phyloP scores from a whole-genome alignment of 176 grass and related monocot genomes.

The Aegilops bicornis region DNA sequence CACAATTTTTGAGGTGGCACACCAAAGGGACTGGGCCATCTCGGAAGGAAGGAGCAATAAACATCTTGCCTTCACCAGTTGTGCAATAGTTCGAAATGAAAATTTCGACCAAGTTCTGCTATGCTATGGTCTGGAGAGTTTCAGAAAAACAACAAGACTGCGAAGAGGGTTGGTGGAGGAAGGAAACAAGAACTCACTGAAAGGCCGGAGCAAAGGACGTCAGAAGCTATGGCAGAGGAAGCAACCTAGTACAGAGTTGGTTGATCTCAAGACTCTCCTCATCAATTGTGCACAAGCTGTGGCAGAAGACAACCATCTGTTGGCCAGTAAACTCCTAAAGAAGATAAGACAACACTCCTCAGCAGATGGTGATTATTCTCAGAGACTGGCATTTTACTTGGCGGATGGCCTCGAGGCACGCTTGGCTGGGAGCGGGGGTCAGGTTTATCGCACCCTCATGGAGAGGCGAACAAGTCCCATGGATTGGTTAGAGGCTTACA shows the following conservation, averaged over 20 bases:
- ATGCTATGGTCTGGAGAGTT: background rate
- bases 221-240: conserved; percentile 25
- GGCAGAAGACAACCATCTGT: conserved; percentile 18
- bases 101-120: conserved; percentile 46
- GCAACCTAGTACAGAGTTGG: conserved; percentile 9
- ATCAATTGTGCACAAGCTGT: conserved; percentile 44
- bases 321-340: conserved; percentile 38
- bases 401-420: conserved; percentile 51
- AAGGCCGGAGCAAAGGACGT: background rate
- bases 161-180: conserved; percentile 32
- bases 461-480: background rate
- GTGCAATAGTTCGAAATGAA: conserved; percentile 36
- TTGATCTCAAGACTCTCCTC: conserved; percentile 47
- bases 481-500: conserved; percentile 30
- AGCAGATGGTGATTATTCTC: conserved; percentile 36
- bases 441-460: conserved; percentile 32
- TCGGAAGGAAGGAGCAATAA: conserved; percentile 45
- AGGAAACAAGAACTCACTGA: conserved; percentile 17
- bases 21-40: background rate
- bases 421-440: conserved; percentile 40
- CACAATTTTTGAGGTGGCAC: background rate
- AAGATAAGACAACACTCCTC: conserved; percentile 50
- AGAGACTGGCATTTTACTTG: conserved; percentile 51
- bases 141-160: no score
- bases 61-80: conserved; percentile 24